Conservation (phyloP, 2,329 filamentous ascomycete species). For the Xylaria sp. region DNA sequence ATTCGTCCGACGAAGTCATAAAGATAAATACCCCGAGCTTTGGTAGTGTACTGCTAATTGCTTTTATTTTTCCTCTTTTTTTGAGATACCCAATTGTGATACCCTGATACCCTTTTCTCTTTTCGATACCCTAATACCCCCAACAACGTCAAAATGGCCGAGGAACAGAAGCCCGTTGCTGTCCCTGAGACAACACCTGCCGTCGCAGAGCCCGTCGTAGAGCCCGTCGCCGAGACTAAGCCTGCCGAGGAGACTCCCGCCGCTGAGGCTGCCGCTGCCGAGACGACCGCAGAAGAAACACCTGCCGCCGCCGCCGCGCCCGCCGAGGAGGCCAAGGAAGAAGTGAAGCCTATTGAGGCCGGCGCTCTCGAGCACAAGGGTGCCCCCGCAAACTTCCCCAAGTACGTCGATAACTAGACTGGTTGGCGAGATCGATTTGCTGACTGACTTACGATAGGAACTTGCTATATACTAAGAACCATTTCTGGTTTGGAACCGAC, state of each 20-base stretch:
- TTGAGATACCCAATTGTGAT: conserved; percentile 64
- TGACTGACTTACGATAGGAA: conserved; percentile 65
- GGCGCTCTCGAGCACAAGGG: conserved; percentile 91
- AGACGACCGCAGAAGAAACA: conserved; percentile 55
- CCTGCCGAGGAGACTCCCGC: conserved; percentile 54
- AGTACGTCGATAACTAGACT: conserved; percentile 69
- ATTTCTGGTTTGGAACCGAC: conserved; percentile 87
- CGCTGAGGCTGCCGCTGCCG: conserved; percentile 56
- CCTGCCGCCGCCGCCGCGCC: conserved; percentile 48
- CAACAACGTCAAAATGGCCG: conserved; percentile 70
- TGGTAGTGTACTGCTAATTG: conserved; percentile 38
- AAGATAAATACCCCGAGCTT: conserved; percentile 30
- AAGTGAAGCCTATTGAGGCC: conserved; percentile 79
- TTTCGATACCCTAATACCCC: conserved; percentile 51
- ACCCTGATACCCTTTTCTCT: conserved; percentile 56
- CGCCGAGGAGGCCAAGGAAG: conserved; percentile 59
- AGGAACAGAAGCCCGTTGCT: conserved; percentile 76
- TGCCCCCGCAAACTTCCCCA: conserved; percentile 81
- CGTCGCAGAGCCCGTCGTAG: conserved; percentile 53
- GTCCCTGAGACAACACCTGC: conserved; percentile 62
- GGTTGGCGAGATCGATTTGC: background rate
- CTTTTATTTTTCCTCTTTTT: conserved; percentile 55
- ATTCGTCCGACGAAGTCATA: conserved; percentile 28
- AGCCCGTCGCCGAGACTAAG: conserved; percentile 45
- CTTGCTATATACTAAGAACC: conserved; percentile 90